phyloP scores from a whole-genome alignment of 306 rosid genomes.

The Calophaca sinica region DNA sequence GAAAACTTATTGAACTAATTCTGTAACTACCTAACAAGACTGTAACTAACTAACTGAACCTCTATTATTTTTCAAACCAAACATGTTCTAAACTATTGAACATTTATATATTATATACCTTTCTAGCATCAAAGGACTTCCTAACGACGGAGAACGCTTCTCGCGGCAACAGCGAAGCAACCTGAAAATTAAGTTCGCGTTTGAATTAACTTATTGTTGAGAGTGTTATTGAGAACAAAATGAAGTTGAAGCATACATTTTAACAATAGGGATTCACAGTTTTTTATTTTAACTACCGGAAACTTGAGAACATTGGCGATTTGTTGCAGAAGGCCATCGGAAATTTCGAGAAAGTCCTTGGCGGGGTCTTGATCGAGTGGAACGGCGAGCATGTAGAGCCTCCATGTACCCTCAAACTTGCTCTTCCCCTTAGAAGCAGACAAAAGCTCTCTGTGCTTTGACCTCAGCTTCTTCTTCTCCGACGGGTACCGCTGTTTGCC shows the following conservation, averaged over 20 bases:
- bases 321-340: slow-evolving; percentile 70
- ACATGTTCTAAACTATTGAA: too few species aligned
- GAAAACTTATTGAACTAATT: too few species aligned
- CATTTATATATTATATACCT: slow-evolving; percentile 52
- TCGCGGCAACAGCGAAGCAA: slow-evolving; percentile 81
- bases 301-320: slow-evolving; percentile 81
- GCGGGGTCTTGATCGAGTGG: slow-evolving; percentile 78
- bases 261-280: background rate
- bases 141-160: slow-evolving; percentile 81
- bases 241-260: background rate
- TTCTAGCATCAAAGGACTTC: slow-evolving; percentile 94
- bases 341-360: slow-evolving; percentile 72
- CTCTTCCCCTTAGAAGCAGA: slow-evolving; percentile 37
- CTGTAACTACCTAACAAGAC: too few species aligned
- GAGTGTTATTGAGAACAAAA: background rate
- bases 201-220: background rate
- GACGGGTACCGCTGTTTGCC: slow-evolving; percentile 92
- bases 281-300: slow-evolving; percentile 59
- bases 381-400: slow-evolving; percentile 80
- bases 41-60: too few species aligned
- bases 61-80: too few species aligned
- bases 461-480: slow-evolving; percentile 80
- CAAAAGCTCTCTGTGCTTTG: slow-evolving; percentile 63
- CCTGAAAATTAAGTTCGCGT: slow-evolving; percentile 49
- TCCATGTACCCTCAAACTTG: slow-evolving; percentile 65